These are phyloP conservation scores for Porodaedalea pini DNA, from an alignment of 1,284 basidiomycete species.

Conservation along the genomic window DNA sequence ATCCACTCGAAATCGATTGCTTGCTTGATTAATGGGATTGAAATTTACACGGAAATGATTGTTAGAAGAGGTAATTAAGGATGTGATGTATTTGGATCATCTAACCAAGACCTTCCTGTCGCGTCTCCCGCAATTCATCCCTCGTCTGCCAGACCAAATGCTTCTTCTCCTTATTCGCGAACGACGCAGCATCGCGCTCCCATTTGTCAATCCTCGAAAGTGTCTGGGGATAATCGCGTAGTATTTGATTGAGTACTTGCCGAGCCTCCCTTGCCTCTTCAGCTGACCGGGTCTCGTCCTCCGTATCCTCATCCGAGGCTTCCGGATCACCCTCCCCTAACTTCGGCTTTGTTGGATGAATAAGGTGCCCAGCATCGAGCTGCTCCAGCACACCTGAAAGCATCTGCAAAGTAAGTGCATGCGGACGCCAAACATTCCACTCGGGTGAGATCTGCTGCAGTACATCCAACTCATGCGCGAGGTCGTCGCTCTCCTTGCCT, in stretches of 20 bases:
- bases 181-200: not conserved
- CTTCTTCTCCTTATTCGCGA: not conserved
- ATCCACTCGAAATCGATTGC: not conserved
- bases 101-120: not conserved
- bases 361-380: conserved; percentile 47
- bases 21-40: not conserved
- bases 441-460: conserved; percentile 59
- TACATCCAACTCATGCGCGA: conserved; percentile 55
- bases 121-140: not conserved
- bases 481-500: conserved; percentile 27
- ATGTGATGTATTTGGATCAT: not conserved
- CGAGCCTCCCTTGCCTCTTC: not conserved
- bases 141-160: not conserved
- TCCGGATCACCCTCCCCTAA: conserved; percentile 26
- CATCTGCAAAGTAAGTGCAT: conserved; percentile 44
- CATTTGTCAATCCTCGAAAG: not conserved
- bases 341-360: conserved; percentile 38
- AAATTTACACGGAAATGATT: not conserved
- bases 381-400: conserved; percentile 44
- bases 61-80: not conserved
- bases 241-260: not conserved
- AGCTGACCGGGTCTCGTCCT: not conserved
- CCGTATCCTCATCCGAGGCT: not conserved
- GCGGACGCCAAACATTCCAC: conserved; percentile 66
- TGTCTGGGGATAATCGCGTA: conserved; percentile 10